Percentiles rank a stretch among this genome's conserved stretches.
phyloP scores from a whole-genome alignment of 306 rosid genomes.

The Cicer pinnatifidum region DNA sequence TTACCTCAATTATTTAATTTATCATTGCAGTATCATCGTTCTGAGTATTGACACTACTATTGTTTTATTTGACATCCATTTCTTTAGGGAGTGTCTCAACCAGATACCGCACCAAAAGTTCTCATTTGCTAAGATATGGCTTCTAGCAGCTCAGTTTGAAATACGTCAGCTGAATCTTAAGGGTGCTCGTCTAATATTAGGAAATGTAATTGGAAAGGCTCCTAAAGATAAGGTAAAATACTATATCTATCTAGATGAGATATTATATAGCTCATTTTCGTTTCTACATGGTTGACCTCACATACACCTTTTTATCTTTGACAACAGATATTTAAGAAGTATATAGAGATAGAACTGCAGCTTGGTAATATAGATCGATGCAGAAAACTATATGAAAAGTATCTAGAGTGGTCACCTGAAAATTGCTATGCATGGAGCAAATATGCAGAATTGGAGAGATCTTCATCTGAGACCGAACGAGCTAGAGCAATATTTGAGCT shows the following conservation, averaged over 20 bases:
- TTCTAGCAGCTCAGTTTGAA: slow-evolving; percentile 86
- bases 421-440: slow-evolving; percentile 94
- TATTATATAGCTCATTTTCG: background rate
- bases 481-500: slow-evolving; percentile 84
- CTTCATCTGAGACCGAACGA: slow-evolving; percentile 75
- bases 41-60: background rate
- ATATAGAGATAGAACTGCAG: slow-evolving; percentile 92
- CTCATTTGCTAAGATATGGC: slow-evolving; percentile 89
- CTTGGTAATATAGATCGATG: slow-evolving; percentile 81
- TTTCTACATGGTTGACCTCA: slow-evolving; percentile 24
- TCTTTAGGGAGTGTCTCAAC: slow-evolving; percentile 77
- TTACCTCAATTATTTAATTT: background rate
- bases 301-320: slow-evolving; percentile 12
- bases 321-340: slow-evolving; percentile 83
- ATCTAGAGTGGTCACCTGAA: slow-evolving; percentile 80
- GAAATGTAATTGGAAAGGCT: slow-evolving; percentile 87
- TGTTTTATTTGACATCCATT: slow-evolving; percentile 40
- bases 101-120: slow-evolving; percentile 79
- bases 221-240: slow-evolving; percentile 89
- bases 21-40: background rate
- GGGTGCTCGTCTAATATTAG: slow-evolving; percentile 75
- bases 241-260: background rate
- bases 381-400: slow-evolving; percentile 74
- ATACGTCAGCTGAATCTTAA: slow-evolving; percentile 77
- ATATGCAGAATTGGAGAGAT: slow-evolving; percentile 68